Base-by-base conservation (phyloP, 768 basidiomycete species). In the Hypholoma sublateritium region DNA sequence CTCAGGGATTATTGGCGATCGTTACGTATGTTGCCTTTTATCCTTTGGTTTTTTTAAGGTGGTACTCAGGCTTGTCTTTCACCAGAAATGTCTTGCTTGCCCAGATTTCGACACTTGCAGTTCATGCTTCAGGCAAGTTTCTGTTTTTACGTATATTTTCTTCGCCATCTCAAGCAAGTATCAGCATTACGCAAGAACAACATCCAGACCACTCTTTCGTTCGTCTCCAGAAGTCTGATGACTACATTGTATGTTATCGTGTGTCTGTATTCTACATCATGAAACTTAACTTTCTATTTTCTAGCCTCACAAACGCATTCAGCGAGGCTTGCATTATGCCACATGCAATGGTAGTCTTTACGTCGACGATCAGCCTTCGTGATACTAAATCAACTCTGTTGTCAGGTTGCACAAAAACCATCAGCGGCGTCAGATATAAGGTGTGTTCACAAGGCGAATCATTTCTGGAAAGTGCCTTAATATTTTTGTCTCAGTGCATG, bases 41-140 rank as follows among this genome's bases (percentile, higher is more conserved):
- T 16, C 51, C 48, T 7, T 32, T 50, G 25, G 14, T 47, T 24
- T 43, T 57, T 24, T 34, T 19, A 5, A 28, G 37, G 39, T 44
- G 48, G 14, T 60, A 55, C 9, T 49, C 17, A n/a, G 36, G 22
- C 25, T 25, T 22, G 14, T 19, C 2, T 12, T 24, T 2, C 34
- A 32, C 16, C 3, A 91, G 89, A 93, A 92, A 87, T 93, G 91
- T 64, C 56, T 86, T 8, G 67, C 74, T 55, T 94, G 91, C 70
- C 91, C 91, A n/a, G 91, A 95, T 65, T 95, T 85, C 61, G 92
- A 95, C 62, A 80, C 85, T 8, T 95, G 93, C 65, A 65, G 70
- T 14, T 70, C 77, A 14, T 95, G 93, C 72, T 91, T 88, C 71
- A 75, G 72, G 82, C 87, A 65, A 46, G 74, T 62, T n/a, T 21